A percentile compares a stretch with the other conserved stretches of the same genome.
Evolutionary conservation across 2,329 filamentous ascomycete genomes (phyloP).

Genomic region (Sporothrix protearum): DNA sequence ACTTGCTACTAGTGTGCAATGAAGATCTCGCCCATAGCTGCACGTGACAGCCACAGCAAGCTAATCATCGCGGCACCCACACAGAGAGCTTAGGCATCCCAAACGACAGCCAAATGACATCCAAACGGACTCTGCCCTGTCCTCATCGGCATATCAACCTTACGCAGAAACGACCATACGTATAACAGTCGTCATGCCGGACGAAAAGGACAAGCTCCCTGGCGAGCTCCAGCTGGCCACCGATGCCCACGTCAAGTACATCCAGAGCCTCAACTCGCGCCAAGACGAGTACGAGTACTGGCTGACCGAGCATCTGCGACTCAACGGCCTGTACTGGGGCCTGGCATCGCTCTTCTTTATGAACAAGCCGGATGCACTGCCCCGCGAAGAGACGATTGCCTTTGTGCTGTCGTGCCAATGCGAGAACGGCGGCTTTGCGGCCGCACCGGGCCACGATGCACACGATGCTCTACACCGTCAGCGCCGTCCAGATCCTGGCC

Average conservation of each 20-base stretch:
- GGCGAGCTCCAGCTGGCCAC: slow-evolving; percentile 47
- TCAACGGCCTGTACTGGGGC: slow-evolving; percentile 97
- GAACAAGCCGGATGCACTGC: slow-evolving; percentile 73
- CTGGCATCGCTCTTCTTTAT: slow-evolving; percentile 84
- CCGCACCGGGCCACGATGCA: slow-evolving; percentile 88
- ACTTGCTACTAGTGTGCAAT: not conserved
- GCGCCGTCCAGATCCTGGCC: slow-evolving; percentile 87
- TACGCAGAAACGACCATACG: not conserved
- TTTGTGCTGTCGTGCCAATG: slow-evolving; percentile 96
- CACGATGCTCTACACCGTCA: slow-evolving; percentile 96
- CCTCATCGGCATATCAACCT: not conserved
- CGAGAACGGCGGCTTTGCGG: slow-evolving; percentile 84
- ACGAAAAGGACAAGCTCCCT: slow-evolving; percentile 34
- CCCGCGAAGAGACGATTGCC: slow-evolving; percentile 74
- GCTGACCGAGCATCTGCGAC: slow-evolving; percentile 91
- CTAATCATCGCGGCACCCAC: not conserved
- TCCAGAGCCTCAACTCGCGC: slow-evolving; percentile 85
- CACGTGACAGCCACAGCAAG: not conserved
- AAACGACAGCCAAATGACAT: not conserved
- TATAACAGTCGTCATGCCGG: slow-evolving; percentile 33
- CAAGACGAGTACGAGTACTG: slow-evolving; percentile 97
- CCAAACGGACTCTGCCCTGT: not conserved
- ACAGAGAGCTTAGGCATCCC: slow-evolving; percentile 7
- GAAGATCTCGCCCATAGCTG: not conserved
- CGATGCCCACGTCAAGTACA: slow-evolving; percentile 77